Base-by-base conservation (phyloP, 2,329 filamentous ascomycete genomes). In the Emergomyces pasteurianus region DNA sequence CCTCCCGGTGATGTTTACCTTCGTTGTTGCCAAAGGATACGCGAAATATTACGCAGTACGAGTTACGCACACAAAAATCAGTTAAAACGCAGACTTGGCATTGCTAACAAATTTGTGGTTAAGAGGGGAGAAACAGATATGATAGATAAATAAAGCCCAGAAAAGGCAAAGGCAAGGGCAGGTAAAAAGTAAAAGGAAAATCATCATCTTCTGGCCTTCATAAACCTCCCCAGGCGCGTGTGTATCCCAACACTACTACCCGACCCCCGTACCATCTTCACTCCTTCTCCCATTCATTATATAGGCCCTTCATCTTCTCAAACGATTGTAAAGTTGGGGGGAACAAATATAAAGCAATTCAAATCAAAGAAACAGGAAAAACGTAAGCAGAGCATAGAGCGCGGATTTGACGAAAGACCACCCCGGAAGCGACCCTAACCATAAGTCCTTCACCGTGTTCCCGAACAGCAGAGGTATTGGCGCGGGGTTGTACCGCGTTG, bases 341-440 rank as follows among this genome's bases (percentile, higher is more conserved):
- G 12, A 47, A 23, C 6, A 18, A 26, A 18, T 34, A 49, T 14
- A n/a, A 38, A 47, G n/a, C 40, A 43, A 38, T 58, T 49, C 43
- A 3, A 52, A 47, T 43, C 21, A 54, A n/a, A 14, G 14, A 59
- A 54, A 43, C 18, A 3, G 18, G 34, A 54, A 52, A 46, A 16
- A 63, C 50, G 55, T 47, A 47, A 59, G 58, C 47, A 60, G 62
- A 60, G 62, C 47, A 60, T 61, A 60, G 62, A 61, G 65, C 68
- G 66, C 64, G 65, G 65, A 63, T 69, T 72, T 68, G 73, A 75
- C 73, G 71, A 69, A 73, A 70, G 64, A 76, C 75, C 74, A 73
- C 75, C 75, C 75, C 75, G 73, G 75, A 75, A 73, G 75, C 75
- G 73, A 75, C 75, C 75, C 75, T 76, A 75, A 65, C 71, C 73